Conservation (phyloP, 2,329 filamentous ascomycete species). For the Thelonectria rubi region DNA sequence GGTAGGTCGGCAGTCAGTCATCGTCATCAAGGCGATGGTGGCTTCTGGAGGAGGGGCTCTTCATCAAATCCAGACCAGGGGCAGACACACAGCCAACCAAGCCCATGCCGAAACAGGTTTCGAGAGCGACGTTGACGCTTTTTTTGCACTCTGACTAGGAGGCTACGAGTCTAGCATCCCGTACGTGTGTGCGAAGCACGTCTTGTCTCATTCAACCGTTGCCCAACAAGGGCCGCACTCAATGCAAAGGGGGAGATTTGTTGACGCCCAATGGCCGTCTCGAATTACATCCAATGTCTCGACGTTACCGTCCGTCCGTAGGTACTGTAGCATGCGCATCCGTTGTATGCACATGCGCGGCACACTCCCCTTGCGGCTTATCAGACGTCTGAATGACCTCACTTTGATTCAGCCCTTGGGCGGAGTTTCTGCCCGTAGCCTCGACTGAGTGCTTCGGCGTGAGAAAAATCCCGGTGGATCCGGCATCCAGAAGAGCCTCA, state of each 20-base stretch:
- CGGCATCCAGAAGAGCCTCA: constrained; percentile 18
- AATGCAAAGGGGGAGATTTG: neutral
- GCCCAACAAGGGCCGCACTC: neutral
- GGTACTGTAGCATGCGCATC: neutral
- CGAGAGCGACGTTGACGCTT: constrained; percentile 7
- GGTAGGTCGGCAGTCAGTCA: neutral
- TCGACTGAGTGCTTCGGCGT: neutral
- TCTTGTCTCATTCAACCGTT: neutral
- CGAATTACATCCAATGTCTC: too few relatives aligned
- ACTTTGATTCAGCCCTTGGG: neutral
- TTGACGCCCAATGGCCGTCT: too few relatives aligned
- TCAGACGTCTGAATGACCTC: constrained; percentile 1
- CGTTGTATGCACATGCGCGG: neutral
- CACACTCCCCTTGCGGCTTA: neutral
- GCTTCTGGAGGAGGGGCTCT: neutral
- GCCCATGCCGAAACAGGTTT: constrained; percentile 18
- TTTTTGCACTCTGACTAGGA: constrained; percentile 1
- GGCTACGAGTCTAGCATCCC: neutral
- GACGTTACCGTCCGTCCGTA: too few relatives aligned
- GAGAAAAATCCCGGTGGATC: constrained; percentile 8
- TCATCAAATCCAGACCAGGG: constrained; percentile 17
- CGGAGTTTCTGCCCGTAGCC: neutral
- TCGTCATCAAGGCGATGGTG: neutral
- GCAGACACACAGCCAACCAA: neutral
- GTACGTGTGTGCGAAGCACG: too few relatives aligned